Evolutionary conservation across 1,284 basidiomycete species (phyloP), one percentile per base, ranked within the genome.

Genomic region (Pascua sp.): DNA sequence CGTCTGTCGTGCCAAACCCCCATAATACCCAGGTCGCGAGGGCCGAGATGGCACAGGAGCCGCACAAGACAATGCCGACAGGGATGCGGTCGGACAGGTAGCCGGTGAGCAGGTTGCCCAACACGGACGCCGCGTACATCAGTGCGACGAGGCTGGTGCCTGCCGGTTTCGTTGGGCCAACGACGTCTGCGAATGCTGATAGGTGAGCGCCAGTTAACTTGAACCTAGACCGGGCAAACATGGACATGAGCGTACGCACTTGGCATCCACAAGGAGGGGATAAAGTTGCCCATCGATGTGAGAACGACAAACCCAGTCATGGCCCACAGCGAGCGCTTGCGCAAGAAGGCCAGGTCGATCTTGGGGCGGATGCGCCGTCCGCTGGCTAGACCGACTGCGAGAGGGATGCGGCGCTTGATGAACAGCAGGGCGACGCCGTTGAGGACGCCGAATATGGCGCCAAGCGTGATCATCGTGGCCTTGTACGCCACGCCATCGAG

Each of bases 231-330:
- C 5, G 8, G 18, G 16, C 11, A 16, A 1, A 74, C 71, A 61
- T 8, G 24, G 24, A 32, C 4, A 32, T 7, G 3, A 32, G 7
- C 3, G 24, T 32, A 32, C 24, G 3, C 24, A 32, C 24, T 32
- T 32, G 77, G 76, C 11, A 77, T 62, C 66, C 71, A 77, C 18
- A 78, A 55, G 8, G 59, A 66, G 0, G 77, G 77, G 38, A 78
- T 56, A 53, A 78, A 77, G 53, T 73, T 74, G 47, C 72, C 73
- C 32, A 74, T 51, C 42, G 68, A 68, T 0, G 69, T 70, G 24
- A 76, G 49, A 1, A 72, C 47, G 42, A 75, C 73, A n/a, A 67
- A 69, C 1, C 57, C 61, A 5, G 47, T 47, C 39, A 73, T 74
- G 7, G 67, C 60, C 42, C 67, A 71, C 13, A 74, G 59, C 0